Base-by-base conservation (phyloP, 768 basidiomycete species). In the Mycena chlorophos region DNA sequence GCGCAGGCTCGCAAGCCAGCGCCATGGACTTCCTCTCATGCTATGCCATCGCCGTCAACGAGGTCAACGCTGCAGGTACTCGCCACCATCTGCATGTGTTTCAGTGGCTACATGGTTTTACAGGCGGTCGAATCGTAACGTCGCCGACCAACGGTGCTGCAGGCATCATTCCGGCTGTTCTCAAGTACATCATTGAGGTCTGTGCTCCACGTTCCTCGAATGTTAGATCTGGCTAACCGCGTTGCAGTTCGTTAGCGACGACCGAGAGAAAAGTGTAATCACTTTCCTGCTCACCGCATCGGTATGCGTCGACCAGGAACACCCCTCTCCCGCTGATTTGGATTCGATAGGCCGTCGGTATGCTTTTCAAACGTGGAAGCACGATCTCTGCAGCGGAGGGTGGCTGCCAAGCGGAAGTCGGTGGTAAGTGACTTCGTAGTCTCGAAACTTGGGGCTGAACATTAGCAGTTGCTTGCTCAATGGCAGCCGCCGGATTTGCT, bases 321-420 rank as follows among this genome's bases (percentile, higher is more conserved):
- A 31, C 19, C 46, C 37, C 22, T 51, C 48, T 64, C 25, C 26
- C 30, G 28, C 34, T 57, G 34, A 5, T 57, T 49, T 17, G 42
- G 39, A 20, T 19, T 6, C n/a, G n/a, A n/a, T n/a, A 46, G 28
- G 22, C 22, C 20, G 20, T 56, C 38, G 45, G 5, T 25, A 34
- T 37, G 39, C 37, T 22, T 59, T 51, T 56, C 59, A 39, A 49
- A 46, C 17, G 27, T 43, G 23, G 37, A 49, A 60, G 20, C 47
- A 91, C 89, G 89, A 94, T 8, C 73, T 96, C 51, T 94, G 95
- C 16, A 97, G 97, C 96, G 0, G 96, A 98, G 72, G 95, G 95
- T 19, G 94, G 87, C 12, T 96, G 94, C 69, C 91, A 94, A 74
- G 94, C 94, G 19, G 94, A 96, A 75, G 95, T 98, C 3, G 95